Evolutionary conservation across 2,329 filamentous ascomycete genomes (phyloP).

Genomic region (Calonectria pteridis): DNA sequence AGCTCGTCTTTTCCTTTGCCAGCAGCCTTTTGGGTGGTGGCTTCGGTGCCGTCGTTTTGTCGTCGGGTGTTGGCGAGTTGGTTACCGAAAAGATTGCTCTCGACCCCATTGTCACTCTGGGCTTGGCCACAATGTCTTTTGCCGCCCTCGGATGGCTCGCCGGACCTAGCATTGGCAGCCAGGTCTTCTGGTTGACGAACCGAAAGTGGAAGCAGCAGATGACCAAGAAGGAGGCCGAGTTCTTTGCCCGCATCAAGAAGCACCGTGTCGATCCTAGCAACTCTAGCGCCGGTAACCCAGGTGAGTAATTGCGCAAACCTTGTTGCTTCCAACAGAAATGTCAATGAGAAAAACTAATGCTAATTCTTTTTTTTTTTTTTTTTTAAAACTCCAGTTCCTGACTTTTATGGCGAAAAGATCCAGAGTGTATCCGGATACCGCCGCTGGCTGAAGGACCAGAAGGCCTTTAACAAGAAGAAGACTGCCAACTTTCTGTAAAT

Average conservation of each 20-base stretch:
- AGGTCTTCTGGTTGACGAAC: slow-evolving; percentile 83
- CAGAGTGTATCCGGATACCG: slow-evolving; percentile 91
- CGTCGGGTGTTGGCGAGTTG: slow-evolving; percentile 78
- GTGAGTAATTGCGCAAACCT: slow-evolving; percentile 50
- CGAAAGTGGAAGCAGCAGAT: slow-evolving; percentile 79
- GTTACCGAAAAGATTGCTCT: slow-evolving; percentile 80
- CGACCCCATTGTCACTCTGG: slow-evolving; percentile 89
- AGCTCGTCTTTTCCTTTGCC: slow-evolving; percentile 80
- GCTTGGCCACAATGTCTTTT: slow-evolving; percentile 81
- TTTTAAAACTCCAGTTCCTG: slow-evolving; percentile 80
- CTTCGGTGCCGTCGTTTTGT: slow-evolving; percentile 74
- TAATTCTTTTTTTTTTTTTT: too few species aligned
- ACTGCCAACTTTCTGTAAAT: slow-evolving; percentile 72
- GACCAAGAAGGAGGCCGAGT: slow-evolving; percentile 90
- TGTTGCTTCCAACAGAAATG: not conserved
- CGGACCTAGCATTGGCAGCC: slow-evolving; percentile 85
- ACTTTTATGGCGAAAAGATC: slow-evolving; percentile 99
- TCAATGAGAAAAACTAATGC: slow-evolving; percentile 31
- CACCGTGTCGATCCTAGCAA: slow-evolving; percentile 91
- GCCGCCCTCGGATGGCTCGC: slow-evolving; percentile 88
- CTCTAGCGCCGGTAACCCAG: slow-evolving; percentile 90
- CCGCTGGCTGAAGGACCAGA: slow-evolving; percentile 97
- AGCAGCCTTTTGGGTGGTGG: slow-evolving; percentile 73
- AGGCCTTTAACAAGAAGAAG: slow-evolving; percentile 97
- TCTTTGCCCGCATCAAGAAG: slow-evolving; percentile 91